Base-by-base conservation (phyloP, 2,329 filamentous ascomycete genomes). In the Aspergillus jensenii region DNA sequence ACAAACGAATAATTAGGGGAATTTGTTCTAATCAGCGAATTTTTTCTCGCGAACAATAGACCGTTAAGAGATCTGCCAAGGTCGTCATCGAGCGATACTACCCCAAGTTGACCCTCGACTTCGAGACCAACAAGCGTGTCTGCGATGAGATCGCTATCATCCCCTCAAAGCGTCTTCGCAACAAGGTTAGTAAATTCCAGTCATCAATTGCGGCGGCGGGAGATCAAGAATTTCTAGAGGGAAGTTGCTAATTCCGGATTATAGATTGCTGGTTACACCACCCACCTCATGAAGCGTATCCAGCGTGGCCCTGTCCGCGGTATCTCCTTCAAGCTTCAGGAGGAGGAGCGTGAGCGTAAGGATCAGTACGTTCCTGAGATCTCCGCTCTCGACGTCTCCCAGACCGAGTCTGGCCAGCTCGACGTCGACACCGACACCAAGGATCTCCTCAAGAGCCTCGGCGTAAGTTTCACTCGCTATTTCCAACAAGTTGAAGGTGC, bases 261-360 rank as follows among this genome's bases (percentile, higher is more conserved):
- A 43, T 68, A 93, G 91, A 96, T 96, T 84, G 93, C 95, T 76
- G 95, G 95, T 75, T 98, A 96, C 88, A 96, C 93, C 74, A 98
- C 95, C 70, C 92, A 96, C 79, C 80, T 96, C 82, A 99, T 99
- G 96, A 98, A 98, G 89, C 95, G 95, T 82, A 99, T 99, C 74
- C 95, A 98, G 87, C 92, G 95, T 80, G 95, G 95, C 68, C 95
- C 95, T 68, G 95, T 99, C 82, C 96, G 95, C 75, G 95, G 95
- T 86, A 99, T 99, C 84, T 99, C 96, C 82, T 99, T 99, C 93
- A 99, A 99, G 88, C 91, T 99, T 63, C 95, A 99, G 85, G 95
- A 99, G 86, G 95, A 99, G 86, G 95, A 99, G 89, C 91, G 95
- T 87, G 95, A 99, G 85, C 90, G 95, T 80, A 99, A 99, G 90